Conservation (phyloP, 306 rosid genomes). For the Cajanus cajan region DNA sequence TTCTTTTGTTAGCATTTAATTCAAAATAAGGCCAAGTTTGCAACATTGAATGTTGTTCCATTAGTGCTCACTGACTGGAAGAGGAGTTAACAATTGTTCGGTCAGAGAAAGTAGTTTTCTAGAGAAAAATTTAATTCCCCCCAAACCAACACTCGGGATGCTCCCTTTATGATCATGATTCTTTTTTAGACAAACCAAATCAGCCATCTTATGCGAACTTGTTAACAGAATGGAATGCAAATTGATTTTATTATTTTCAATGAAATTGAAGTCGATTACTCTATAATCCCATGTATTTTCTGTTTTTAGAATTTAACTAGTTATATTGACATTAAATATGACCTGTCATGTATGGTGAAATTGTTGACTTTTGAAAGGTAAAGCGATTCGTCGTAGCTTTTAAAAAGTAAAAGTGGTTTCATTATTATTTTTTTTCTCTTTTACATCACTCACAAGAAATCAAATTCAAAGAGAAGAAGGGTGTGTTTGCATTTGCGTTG, state of each 20-base stretch:
- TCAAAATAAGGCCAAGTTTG: constrained; percentile 2
- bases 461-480: not conserved
- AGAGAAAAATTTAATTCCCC: not conserved
- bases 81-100: constrained; percentile 1
- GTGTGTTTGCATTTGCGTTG: no score
- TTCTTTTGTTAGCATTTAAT: not conserved
- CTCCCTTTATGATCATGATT: not conserved
- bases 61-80: not conserved
- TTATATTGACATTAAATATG: no score
- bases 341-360: no score
- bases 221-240: not conserved
- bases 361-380: no score
- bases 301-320: no score
- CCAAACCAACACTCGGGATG: not conserved
- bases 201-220: not conserved
- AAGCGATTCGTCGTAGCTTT: not conserved
- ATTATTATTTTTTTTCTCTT: no score
- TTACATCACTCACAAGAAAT: not conserved
- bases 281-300: not conserved
- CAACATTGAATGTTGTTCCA: constrained; percentile 16
- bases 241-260: not conserved
- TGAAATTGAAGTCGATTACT: not conserved
- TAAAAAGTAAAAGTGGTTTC: not conserved
- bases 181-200: not conserved
- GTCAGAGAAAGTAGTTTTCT: not conserved